These are phyloP conservation scores for Hypomontagnella monticulosa DNA, from an alignment of 495 filamentous ascomycete genomes.

Conservation along the genomic window DNA sequence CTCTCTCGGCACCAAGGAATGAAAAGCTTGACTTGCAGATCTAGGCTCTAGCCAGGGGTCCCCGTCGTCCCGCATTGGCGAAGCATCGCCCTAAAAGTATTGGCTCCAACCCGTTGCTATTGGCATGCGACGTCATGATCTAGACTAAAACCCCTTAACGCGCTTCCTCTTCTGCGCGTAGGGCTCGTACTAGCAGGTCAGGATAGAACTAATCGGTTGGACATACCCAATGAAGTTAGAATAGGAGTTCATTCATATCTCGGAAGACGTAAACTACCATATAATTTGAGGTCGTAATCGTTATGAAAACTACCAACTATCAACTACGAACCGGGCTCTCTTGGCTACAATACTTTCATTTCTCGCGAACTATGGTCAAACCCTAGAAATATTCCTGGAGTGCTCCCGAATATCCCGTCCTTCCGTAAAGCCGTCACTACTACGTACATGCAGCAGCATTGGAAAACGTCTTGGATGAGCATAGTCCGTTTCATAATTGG, in stretches of 20 bases:
- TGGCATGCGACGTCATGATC: slow-evolving; percentile 19
- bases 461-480: too few species aligned
- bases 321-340: not conserved
- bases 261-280: too few species aligned
- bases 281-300: too few species aligned
- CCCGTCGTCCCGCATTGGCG: slow-evolving; percentile 2
- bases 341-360: too few species aligned
- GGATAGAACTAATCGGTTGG: slow-evolving; percentile 1
- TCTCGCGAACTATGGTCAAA: too few species aligned
- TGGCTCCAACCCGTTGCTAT: not conserved
- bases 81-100: not conserved
- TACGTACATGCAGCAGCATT: too few species aligned
- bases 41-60: not conserved
- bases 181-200: not conserved
- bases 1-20: slow-evolving; percentile 5
- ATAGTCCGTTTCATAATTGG: too few species aligned
- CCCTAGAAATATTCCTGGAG: too few species aligned
- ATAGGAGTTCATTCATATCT: too few species aligned
- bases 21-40: slow-evolving; percentile 24
- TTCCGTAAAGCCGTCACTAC: too few species aligned
- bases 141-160: slow-evolving; percentile 8
- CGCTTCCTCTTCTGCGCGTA: slow-evolving; percentile 12
- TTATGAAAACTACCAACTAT: not conserved
- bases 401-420: too few species aligned
- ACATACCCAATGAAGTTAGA: not conserved